A percentile compares a stretch with the other conserved stretches of the same genome.
Conservation (phyloP, 768 basidiomycete genomes). For the Tulasnella sp. region DNA sequence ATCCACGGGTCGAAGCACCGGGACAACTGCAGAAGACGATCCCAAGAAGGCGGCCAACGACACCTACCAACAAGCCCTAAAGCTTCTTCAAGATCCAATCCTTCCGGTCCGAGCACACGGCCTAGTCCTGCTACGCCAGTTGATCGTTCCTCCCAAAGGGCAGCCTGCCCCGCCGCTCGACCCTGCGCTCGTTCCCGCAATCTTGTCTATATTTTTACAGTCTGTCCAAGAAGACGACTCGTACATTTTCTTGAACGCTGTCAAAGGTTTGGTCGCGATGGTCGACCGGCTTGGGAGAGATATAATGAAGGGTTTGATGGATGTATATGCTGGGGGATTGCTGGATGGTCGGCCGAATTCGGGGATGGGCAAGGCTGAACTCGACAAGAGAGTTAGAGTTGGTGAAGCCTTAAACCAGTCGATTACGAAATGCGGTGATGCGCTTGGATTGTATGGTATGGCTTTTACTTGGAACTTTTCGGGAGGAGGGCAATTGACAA, state of each 20-base stretch:
- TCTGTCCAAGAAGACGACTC: conserved; percentile 87
- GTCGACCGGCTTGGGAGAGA: conserved; percentile 73
- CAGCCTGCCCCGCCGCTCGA: conserved; percentile 37
- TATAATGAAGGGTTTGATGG: conserved; percentile 62
- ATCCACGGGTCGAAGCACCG: conserved; percentile 32
- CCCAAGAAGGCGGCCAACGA: conserved; percentile 43
- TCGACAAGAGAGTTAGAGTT: conserved; percentile 69
- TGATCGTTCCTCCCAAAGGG: conserved; percentile 43
- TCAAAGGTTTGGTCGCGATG: conserved; percentile 84
- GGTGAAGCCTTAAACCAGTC: conserved; percentile 83
- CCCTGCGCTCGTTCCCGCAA: conserved; percentile 68
- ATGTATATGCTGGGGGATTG: conserved; percentile 51
- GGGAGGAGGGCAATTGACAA: neutral
- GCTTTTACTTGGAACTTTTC: conserved; percentile 37
- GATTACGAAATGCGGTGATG: conserved; percentile 65
- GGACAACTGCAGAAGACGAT: conserved; percentile 29
- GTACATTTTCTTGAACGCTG: conserved; percentile 90
- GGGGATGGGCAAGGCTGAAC: conserved; percentile 43
- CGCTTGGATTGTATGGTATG: conserved; percentile 58
- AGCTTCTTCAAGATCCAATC: conserved; percentile 83
- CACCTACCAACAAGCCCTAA: conserved; percentile 81
- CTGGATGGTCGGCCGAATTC: conserved; percentile 48
- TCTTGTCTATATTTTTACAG: conserved; percentile 82
- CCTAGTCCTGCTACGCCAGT: conserved; percentile 70
- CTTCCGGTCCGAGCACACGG: conserved; percentile 94